These are phyloP conservation scores for Rhizoclosmatium globosum DNA, from an alignment of 192 early-diverging fungal species.

Conservation along the genomic window DNA sequence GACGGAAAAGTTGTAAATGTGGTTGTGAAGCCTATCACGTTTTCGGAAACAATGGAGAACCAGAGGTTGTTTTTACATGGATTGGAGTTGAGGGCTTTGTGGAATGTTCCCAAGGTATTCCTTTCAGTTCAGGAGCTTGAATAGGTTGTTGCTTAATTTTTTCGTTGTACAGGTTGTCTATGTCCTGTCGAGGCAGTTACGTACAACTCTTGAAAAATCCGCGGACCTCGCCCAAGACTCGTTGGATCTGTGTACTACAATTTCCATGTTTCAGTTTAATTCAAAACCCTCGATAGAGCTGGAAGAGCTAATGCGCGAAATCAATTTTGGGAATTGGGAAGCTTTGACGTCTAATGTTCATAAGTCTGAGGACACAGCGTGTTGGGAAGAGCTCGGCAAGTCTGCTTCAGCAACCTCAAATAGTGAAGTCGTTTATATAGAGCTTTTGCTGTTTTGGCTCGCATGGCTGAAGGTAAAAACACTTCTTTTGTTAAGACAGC, in stretches of 20 bases:
- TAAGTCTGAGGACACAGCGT: too few species aligned
- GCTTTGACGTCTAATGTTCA: too few species aligned
- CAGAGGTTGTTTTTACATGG: constrained; percentile 45
- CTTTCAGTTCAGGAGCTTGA: neutral
- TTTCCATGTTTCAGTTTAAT: neutral
- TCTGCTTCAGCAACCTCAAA: neutral
- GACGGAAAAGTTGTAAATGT: too few species aligned
- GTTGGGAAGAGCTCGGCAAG: constrained; percentile 18
- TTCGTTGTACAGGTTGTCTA: neutral
- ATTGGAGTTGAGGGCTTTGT: constrained; percentile 32
- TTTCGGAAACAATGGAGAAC: constrained; percentile 41
- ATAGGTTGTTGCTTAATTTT: neutral
- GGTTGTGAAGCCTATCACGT: too few species aligned
- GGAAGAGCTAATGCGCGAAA: constrained; percentile 11
- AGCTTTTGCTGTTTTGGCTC: constrained; percentile 50
- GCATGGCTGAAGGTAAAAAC: constrained; percentile 39
- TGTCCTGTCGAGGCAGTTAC: neutral
- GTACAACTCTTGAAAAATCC: constrained; percentile 1
- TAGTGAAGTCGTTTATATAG: constrained; percentile 18
- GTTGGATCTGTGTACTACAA: neutral
- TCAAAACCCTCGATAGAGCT: neutral
- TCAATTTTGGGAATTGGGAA: constrained; percentile 43
- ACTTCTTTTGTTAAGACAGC: neutral
- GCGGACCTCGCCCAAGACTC: too few species aligned
- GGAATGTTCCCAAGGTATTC: constrained; percentile 52